Evolutionary conservation across 2,329 filamentous ascomycete species (phyloP).

Genomic region (Alternaria solani): DNA sequence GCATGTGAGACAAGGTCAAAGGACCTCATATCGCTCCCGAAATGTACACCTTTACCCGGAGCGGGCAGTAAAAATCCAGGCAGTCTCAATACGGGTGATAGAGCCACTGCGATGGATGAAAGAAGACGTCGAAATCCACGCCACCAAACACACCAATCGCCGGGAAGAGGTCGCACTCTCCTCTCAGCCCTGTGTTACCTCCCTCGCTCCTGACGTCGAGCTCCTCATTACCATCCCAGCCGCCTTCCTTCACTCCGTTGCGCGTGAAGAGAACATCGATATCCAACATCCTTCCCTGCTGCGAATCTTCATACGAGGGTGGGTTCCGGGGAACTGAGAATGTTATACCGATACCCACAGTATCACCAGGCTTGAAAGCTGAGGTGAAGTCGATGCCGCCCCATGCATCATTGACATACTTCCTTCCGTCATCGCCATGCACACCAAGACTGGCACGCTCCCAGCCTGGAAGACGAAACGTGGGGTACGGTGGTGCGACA

Average conservation of each 20-base stretch:
- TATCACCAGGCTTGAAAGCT: conserved; percentile 70
- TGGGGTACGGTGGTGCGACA: conserved; percentile 76
- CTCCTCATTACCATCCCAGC: conserved; percentile 80
- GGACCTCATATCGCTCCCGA: not conserved
- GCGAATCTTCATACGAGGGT: conserved; percentile 43
- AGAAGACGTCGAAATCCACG: conserved; percentile 73
- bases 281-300: conserved; percentile 48
- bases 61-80: not conserved
- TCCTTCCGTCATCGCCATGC: conserved; percentile 81
- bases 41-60: not conserved
- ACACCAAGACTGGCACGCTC: conserved; percentile 77
- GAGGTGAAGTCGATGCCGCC: conserved; percentile 74
- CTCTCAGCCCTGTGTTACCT: conserved; percentile 71
- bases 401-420: conserved; percentile 77
- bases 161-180: conserved; percentile 73
- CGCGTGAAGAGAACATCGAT: conserved; percentile 75
- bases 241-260: conserved; percentile 66
- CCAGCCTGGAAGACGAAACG: conserved; percentile 82
- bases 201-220: conserved; percentile 70
- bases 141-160: conserved; percentile 75
- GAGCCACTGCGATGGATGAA: conserved; percentile 67
- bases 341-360: conserved; percentile 75
- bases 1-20: not conserved
- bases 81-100: conserved; percentile 47
- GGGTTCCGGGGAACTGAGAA: conserved; percentile 56